Evolutionary conservation across 768 basidiomycete species (phyloP).

Genomic region (Boletus insuetus): DNA sequence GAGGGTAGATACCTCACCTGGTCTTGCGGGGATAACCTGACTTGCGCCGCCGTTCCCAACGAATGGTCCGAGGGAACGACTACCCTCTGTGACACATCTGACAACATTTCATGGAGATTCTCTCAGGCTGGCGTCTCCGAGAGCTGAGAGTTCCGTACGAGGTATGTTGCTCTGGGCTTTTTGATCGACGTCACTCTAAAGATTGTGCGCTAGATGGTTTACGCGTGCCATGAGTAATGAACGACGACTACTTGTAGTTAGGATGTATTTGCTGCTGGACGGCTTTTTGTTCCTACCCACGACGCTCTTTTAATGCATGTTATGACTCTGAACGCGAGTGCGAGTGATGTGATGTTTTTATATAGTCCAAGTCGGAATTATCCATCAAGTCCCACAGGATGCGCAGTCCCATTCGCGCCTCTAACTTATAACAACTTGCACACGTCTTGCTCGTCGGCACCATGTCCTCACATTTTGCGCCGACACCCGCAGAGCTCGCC

Average conservation of each 20-base stretch:
- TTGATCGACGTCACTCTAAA: neutral
- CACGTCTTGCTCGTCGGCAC: neutral
- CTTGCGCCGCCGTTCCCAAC: conserved; percentile 26
- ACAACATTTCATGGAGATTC: conserved; percentile 18
- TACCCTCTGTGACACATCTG: conserved; percentile 18
- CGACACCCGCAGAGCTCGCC: conserved; percentile 47
- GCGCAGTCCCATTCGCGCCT: conserved; percentile 14
- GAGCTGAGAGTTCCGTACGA: neutral
- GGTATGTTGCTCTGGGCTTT: neutral
- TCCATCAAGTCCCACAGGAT: conserved; percentile 4
- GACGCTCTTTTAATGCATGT: conserved; percentile 12
- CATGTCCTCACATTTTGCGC: conserved; percentile 45
- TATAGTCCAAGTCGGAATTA: too few species aligned
- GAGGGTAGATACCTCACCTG: conserved; percentile 10
- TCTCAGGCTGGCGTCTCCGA: conserved; percentile 20
- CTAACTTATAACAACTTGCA: conserved; percentile 23
- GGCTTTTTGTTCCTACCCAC: neutral
- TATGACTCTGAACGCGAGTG: neutral
- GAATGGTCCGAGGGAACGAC: conserved; percentile 14
- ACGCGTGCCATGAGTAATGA: neutral
- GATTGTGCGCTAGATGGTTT: neutral
- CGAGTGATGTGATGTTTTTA: too few species aligned
- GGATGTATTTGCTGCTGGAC: conserved; percentile 15
- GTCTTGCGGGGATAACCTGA: conserved; percentile 11
- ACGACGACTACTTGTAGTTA: conserved; percentile 7